Evolutionary conservation across 176 grass and related monocot species (phyloP), one percentile per base, ranked within the genome.

Genomic region (Hordeum vulgare): DNA sequence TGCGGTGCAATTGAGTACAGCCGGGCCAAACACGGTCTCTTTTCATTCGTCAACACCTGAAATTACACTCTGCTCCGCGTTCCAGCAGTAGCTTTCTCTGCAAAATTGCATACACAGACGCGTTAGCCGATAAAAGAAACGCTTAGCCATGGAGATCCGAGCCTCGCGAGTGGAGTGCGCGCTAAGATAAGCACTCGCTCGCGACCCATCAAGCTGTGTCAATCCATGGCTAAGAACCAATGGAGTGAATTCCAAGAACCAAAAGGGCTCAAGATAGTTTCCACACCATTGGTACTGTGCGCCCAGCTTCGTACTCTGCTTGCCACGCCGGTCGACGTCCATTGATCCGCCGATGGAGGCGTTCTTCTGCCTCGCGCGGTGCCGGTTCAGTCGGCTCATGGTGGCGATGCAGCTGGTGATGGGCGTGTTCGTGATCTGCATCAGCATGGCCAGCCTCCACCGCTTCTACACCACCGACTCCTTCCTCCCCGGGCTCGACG

Each of bases 401-500:
- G 90, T 86, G 27, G 49, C 51, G 59, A 85, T 93, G 45, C 95
- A 98, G 91, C 79, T 98, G 78, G 76, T 88, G 35, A 81, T 93
- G 61, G 86, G 86, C n/a, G 74, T 98, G 79, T 64, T 98, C 6
- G 89, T 93, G 21, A 79, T 98, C 23, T 74, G 87, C 53, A 89
- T 98, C 77, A 98, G 92, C 86, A 86, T 94, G 66, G 90, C 90
- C 2, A 91, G 87, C 80, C 90, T 98, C 72, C 95, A 98, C 71
- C 92, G 76, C 12, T 98, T 93, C 86, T 91, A 93, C 80, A 20
- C 78, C 28, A 71, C 65, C 49, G 76, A 70, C 68, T 34, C 11
- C 84, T 31, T 89, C 40, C 84, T 98, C 28, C 85, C 76, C 11
- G 68, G 70, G 3, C 61, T 83, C 6, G 81, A 76, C 25, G 80